Base-by-base conservation (phyloP, 345 rosid species). In the Mallotus nudiflorus region DNA sequence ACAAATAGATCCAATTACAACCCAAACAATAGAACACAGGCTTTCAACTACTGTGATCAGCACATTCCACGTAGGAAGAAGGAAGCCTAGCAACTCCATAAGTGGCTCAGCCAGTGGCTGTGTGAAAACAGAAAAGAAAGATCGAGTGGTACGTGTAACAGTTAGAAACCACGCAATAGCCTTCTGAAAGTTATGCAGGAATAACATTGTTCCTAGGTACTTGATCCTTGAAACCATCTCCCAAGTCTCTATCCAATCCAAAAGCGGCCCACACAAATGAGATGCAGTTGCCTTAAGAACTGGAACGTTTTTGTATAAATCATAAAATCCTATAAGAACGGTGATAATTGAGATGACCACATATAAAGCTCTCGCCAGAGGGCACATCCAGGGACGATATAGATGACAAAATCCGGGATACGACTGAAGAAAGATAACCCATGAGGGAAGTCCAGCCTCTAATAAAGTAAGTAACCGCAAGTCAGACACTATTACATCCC, bases 341-440 rank as follows among this genome's bases (percentile, higher is more conserved):
- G 99, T 96, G 66, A 87, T 67, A 77, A 85, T 28, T 59, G 97
- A 96, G 31, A 96, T 76, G 37, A 86, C 25, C 75, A 96, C 95
- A 37, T 96, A 92, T 37, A 96, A 72, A 70, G 93, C 89, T 82
- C 99, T 85, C 31, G 91, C 99, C 13, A 96, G 77, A 61, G 91
- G 98, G 78, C 98, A 92, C 98, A 96, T 96, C 99, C 99, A 96
- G 1, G 97, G 99, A 57, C 97, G 90, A 74, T 96, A 96, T 25
- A 91, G 80, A 82, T 92, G 93, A 74, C 96, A 86, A 70, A 96
- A 88, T 5, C 87, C 96, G 6, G 98, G 98, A 80, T 92, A 96
- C 62, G 99, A 96, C 72, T 96, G 98, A 58, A 96, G 96, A 74
- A 96, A 96, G 77, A 96, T 70, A 61, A 91, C 98, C 99, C 99